Conservation (phyloP, 2,329 filamentous ascomycete species). For the Cytospora paraplurivora region DNA sequence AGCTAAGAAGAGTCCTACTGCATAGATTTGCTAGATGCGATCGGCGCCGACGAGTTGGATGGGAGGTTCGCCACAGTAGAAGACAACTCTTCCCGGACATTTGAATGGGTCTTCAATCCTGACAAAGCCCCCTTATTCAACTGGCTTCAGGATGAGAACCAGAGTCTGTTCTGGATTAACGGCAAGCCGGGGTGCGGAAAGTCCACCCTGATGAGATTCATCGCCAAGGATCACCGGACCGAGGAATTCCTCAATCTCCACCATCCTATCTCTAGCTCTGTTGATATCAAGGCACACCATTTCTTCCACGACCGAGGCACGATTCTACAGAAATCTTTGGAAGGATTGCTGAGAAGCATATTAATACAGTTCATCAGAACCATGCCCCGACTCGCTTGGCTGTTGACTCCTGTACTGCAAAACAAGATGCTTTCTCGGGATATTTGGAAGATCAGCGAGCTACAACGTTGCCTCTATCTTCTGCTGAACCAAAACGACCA, state of each 20-base stretch:
- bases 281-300: not conserved
- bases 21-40: too few species aligned
- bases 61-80: not conserved
- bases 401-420: not conserved
- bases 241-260: not conserved
- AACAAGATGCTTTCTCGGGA: not conserved
- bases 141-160: not conserved
- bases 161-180: slow-evolving; percentile 5
- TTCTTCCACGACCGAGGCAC: slow-evolving; percentile 3
- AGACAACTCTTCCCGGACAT: not conserved
- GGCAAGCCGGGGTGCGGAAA: not conserved
- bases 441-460: not conserved
- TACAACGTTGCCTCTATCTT: not conserved
- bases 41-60: too few species aligned
- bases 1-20: too few species aligned
- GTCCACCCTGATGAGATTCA: slow-evolving; percentile 8
- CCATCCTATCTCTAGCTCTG: not conserved
- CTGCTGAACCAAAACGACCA: not conserved
- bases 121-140: not conserved
- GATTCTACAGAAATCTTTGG: slow-evolving; percentile 4
- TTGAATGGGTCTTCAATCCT: slow-evolving; percentile 4
- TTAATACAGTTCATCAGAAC: not conserved
- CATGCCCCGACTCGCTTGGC: not conserved
- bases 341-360: slow-evolving; percentile 5
- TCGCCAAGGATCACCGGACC: not conserved